phyloP scores from a whole-genome alignment of 768 basidiomycete genomes.

The Melanogaster broomeanus region DNA sequence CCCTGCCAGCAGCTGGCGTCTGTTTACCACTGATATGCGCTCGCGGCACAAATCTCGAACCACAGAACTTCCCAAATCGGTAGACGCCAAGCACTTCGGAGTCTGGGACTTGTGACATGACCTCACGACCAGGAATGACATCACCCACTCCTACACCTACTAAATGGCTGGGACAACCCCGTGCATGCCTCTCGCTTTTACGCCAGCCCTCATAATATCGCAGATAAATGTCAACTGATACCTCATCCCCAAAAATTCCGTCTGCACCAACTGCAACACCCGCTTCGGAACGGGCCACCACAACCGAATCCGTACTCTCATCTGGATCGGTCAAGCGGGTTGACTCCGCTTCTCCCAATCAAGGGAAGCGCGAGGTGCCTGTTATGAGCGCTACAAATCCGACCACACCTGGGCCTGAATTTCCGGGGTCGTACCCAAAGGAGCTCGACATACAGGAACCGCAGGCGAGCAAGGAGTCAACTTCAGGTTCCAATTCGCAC shows the following conservation, averaged over 20 bases:
- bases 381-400: not conserved
- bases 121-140: conserved; percentile 23
- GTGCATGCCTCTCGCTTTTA: not conserved
- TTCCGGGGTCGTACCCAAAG: conserved; percentile 8
- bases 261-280: conserved; percentile 17
- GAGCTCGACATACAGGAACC: not conserved
- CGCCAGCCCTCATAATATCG: not conserved
- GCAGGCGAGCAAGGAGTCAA: not conserved
- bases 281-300: conserved; percentile 14
- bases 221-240: conserved; percentile 11
- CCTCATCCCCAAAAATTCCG: conserved; percentile 16
- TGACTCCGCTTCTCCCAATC: conserved; percentile 1
- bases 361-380: not conserved
- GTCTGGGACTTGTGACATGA: not conserved
- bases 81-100: no score
- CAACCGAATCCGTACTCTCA: conserved; percentile 14
- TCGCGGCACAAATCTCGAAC: no score
- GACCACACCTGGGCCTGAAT: conserved; percentile 3
- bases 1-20: no score
- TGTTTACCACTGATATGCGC: no score
- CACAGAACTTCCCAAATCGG: no score
- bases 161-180: not conserved
- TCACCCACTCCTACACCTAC: conserved; percentile 17
- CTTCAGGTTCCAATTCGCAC: not conserved
- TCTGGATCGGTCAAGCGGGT: conserved; percentile 6